phyloP scores from a whole-genome alignment of 495 filamentous ascomycete genomes.

The Lasiosphaeria miniovina region DNA sequence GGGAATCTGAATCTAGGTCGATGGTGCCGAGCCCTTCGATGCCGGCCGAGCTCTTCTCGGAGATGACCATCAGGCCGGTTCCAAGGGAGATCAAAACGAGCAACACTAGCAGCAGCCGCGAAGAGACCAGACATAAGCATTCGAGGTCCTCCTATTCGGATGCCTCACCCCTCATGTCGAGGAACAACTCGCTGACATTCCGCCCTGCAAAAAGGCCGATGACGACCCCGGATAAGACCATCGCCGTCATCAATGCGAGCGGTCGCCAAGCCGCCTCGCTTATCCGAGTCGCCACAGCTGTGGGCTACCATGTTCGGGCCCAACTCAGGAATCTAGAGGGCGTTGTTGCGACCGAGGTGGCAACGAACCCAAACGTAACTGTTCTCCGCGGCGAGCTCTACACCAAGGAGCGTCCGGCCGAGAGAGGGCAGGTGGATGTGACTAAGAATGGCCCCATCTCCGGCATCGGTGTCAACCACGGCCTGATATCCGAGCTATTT shows the following conservation, averaged over 20 bases:
- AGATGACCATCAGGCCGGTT: conserved; percentile 41
- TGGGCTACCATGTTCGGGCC: conserved; percentile 86
- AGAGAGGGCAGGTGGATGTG: conserved; percentile 41
- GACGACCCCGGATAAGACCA: conserved; percentile 64
- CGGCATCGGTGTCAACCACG: conserved; percentile 51
- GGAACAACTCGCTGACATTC: conserved; percentile 47
- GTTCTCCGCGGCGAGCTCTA: conserved; percentile 81
- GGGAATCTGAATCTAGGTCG: not conserved
- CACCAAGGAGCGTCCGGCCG: conserved; percentile 48
- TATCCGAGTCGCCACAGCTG: conserved; percentile 84
- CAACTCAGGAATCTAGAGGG: conserved; percentile 82
- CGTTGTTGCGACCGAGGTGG: conserved; percentile 78
- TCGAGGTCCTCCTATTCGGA: conserved; percentile 53
- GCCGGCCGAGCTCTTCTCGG: conserved; percentile 37
- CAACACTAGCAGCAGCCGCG: conserved; percentile 27
- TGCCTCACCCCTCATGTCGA: conserved; percentile 45
- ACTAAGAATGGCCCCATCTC: conserved; percentile 41
- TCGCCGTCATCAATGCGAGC: conserved; percentile 88
- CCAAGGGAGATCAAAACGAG: conserved; percentile 34
- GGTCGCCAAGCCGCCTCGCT: conserved; percentile 92
- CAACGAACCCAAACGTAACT: conserved; percentile 75
- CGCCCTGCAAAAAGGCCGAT: conserved; percentile 51
- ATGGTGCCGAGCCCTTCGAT: conserved; percentile 17
- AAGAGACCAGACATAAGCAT: conserved; percentile 47
- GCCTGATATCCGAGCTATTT: conserved; percentile 76